Evolutionary conservation across 2,329 filamentous ascomycete genomes (phyloP).

Genomic region (Fusarium austroafricanum): DNA sequence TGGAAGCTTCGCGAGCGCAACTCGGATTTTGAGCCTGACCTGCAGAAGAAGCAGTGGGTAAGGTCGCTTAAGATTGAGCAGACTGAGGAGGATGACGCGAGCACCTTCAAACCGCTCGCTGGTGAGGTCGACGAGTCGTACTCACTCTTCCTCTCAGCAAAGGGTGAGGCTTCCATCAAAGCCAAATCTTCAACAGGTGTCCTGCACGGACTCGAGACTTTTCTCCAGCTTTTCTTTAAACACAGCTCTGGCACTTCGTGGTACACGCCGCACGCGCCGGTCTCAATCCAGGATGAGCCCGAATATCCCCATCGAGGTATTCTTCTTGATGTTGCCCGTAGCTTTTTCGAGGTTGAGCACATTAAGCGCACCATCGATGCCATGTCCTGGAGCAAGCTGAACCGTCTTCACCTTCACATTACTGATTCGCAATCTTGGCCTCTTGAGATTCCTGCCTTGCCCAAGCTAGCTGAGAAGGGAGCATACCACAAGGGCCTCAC

Average conservation of each 20-base stretch:
- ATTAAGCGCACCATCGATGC: conserved; percentile 83
- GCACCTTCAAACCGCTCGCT: conserved; percentile 69
- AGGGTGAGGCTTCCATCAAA: conserved; percentile 71
- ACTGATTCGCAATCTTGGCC: conserved; percentile 91
- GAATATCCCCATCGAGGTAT: conserved; percentile 82
- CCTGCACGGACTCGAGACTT: conserved; percentile 78
- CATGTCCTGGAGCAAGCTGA: conserved; percentile 83
- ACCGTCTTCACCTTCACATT: conserved; percentile 82
- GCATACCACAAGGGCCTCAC: conserved; percentile 75
- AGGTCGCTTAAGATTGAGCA: conserved; percentile 72
- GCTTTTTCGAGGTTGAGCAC: conserved; percentile 74
- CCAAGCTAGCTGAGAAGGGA: conserved; percentile 77
- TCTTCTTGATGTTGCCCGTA: conserved; percentile 81
- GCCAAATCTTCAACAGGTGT: conserved; percentile 76
- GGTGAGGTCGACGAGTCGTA: conserved; percentile 82
- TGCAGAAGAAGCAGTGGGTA: conserved; percentile 61
- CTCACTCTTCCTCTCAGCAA: conserved; percentile 67
- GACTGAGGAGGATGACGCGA: conserved; percentile 62
- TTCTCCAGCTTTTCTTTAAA: conserved; percentile 82
- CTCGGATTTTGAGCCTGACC: conserved; percentile 72
- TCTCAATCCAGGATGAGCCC: conserved; percentile 78
- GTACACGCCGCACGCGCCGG: conserved; percentile 79
- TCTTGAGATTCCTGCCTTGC: conserved; percentile 78
- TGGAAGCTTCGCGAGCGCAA: conserved; percentile 80
- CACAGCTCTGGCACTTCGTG: conserved; percentile 67